These are phyloP conservation scores for Magnusiomyces tetraspermus DNA, from an alignment of 1,139 yeast species.

Conservation along the genomic window DNA sequence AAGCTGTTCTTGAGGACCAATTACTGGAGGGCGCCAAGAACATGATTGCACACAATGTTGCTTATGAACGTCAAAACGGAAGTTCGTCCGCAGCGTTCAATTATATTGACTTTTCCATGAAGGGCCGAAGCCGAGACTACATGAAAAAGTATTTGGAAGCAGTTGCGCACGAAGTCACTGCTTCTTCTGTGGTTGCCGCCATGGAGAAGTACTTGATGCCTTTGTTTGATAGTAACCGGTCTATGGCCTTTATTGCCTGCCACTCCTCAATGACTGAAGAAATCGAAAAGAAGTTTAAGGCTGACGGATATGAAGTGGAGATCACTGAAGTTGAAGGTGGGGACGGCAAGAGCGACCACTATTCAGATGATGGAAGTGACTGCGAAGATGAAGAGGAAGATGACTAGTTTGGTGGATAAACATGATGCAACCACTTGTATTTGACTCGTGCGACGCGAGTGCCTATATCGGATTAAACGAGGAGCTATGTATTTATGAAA, in stretches of 20 bases:
- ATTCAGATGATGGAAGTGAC: conserved; percentile 3
- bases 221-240: conserved; percentile 46
- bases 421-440: no score
- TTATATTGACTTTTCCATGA: conserved; percentile 56
- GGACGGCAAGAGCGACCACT: neutral
- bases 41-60: conserved; percentile 60
- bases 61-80: conserved; percentile 47
- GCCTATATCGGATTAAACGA: no score
- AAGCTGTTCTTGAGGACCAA: conserved; percentile 44
- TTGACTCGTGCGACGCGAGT: no score
- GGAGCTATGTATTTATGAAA: no score
- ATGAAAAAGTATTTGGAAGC: conserved; percentile 33
- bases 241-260: conserved; percentile 61
- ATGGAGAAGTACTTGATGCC: conserved; percentile 43
- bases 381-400: conserved; percentile 7
- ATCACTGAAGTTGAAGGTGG: conserved; percentile 22
- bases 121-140: conserved; percentile 61
- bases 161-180: conserved; percentile 36
- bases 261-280: conserved; percentile 54
- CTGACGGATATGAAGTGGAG: conserved; percentile 51
- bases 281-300: conserved; percentile 41
- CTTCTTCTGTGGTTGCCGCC: conserved; percentile 46
- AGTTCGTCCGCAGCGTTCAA: conserved; percentile 58
- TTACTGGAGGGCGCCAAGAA: conserved; percentile 66
- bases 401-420: no score